Evolutionary conservation across 306 rosid species (phyloP), one percentile per base, ranked within the genome.

Genomic region (Cucurbita argyrosperma): DNA sequence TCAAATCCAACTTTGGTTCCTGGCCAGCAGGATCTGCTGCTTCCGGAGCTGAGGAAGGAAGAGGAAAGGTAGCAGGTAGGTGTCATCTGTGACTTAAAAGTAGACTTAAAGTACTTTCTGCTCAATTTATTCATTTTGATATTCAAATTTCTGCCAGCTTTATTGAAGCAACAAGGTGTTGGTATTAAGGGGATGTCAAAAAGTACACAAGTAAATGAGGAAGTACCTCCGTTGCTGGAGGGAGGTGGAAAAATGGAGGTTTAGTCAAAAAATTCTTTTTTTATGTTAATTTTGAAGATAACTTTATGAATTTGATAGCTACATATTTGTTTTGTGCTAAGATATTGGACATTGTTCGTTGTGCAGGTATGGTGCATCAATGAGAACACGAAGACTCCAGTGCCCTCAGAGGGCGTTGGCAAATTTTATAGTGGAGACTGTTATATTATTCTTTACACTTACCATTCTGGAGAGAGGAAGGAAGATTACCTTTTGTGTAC

Each of bases 181-280:
- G 99, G 97, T 84, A 84, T 91, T 65, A 94, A 94, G 83, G 99
- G 99, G 75, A 80, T 82, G 76, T 8, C 96, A 77, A 94, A 94
- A 80, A 78, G 85, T 77, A 37, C 85, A 39, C 88, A 96, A 26
- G 89, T 82, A 59, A 87, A 77, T 73, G 99, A 94, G 85, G 99
- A 94, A 80, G 83, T 91, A 82, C 99, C 99, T 71, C 96, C 97
- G 66, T 80, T 94, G 90, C 91, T 94, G 79, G 99, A 94, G 85
- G 97, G 92, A 74, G 92, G 96, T 67, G 99, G 99, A 89, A 94
- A 91, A 87, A 73, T 94, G 85, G 99, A 94, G 96, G 99, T 88
- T 69, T 46, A 64, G 76, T 82, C 76, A 65, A 47, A 46, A 46
- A 15, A 12, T 46, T 67, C 11, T n/a, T 21, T 21, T 21, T 67